These are phyloP conservation scores for Brassica napus DNA, from an alignment of 345 rosid species.

Conservation along the genomic window Da-Ae NC_063444.1:34923001-34923500, in stretches of 20 bases:
- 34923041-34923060: slow-evolving; percentile 47
- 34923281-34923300: slow-evolving; percentile 70
- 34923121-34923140: slow-evolving; percentile 11
- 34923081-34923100: slow-evolving; percentile 38
- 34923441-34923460: slow-evolving; percentile 76
- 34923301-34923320: slow-evolving; percentile 80
- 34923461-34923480: slow-evolving; percentile 96
- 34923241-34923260: slow-evolving; percentile 90
- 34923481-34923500: neutral
- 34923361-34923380: slow-evolving; percentile 90
- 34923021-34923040: slow-evolving; percentile 46
- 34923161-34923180: neutral
- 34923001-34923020: slow-evolving; percentile 33
- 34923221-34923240: slow-evolving; percentile 69
- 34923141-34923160: neutral
- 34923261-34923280: slow-evolving; percentile 98
- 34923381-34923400: slow-evolving; percentile 96
- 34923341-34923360: slow-evolving; percentile 86
- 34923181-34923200: slow-evolving; percentile 38
- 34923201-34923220: slow-evolving; percentile 68
- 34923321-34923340: slow-evolving; percentile 93
- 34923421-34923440: slow-evolving; percentile 89
- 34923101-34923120: slow-evolving; percentile 25
- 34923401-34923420: slow-evolving; percentile 94
- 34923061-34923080: slow-evolving; percentile 35